Base-by-base conservation (phyloP, 768 basidiomycete genomes). In the Artomyces pyxidatus region DNA sequence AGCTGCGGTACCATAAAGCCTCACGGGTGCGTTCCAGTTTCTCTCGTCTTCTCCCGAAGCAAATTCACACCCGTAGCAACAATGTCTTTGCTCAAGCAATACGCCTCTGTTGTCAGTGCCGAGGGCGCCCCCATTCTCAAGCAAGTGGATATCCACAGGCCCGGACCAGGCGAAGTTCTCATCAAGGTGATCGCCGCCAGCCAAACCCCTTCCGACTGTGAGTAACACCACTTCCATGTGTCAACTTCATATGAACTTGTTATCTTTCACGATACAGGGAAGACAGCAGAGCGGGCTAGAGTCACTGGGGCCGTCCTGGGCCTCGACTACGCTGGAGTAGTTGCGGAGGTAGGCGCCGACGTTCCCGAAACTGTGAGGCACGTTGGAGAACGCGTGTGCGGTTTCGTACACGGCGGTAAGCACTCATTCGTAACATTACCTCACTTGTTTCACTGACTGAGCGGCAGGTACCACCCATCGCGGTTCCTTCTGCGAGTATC, bases 331-430 rank as follows among this genome's bases (percentile, higher is more conserved):
- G 47, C 55, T 8, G 55, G 57, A 9, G 39, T 35, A 0, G 54
- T 58, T 12, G 51, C 47, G 25, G 51, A 49, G 39, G 32, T 58
- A 22, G 55, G 57, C 6, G 30, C 50, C 5, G 51, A 48, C 26
- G 51, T 56, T 23, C 52, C 48, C 1, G 40, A 27, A 5, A 45
- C 51, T 7, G 37, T 48, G 25, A 42, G 57, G 39, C 32, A 30
- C 14, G 27, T 57, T 12, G 57, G 56, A 21, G 52, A 58, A 48
- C 52, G 47, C 4, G 47, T 58, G 21, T 52, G 45, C 1, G 53
- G 51, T 4, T 19, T 47, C 37, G 23, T 51, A n/a, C 1, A 9
- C 7, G 47, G 44, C 17, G 14, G 52, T 56, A 6, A 46, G 52
- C 22, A 22, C 16, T 26, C 26, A 26, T 28, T 6, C 28, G 19